A percentile compares a stretch with the other conserved stretches of the same genome.
These are phyloP conservation scores for Achaetomium macrosporum DNA, from an alignment of 2,329 filamentous ascomycete species.

Conservation along the genomic window DNA sequence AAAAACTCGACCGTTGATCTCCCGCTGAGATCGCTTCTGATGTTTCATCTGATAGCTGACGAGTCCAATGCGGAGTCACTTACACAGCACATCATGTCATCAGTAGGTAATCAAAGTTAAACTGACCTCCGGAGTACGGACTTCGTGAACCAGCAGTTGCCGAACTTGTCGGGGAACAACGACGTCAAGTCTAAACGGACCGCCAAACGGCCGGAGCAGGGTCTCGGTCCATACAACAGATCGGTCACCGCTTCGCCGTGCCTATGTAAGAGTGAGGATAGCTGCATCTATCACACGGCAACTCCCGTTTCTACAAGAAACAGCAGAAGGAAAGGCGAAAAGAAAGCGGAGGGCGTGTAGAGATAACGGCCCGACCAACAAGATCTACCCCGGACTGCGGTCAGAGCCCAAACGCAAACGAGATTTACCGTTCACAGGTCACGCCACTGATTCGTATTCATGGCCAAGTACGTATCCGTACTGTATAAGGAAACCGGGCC, in stretches of 20 bases:
- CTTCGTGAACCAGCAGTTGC: no score
- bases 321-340: no score
- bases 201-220: no score
- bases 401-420: constrained; percentile 4
- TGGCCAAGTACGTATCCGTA: neutral
- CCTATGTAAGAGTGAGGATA: no score
- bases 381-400: neutral
- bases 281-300: no score
- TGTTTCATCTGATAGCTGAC: constrained; percentile 9
- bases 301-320: no score
- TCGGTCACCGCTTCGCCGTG: no score
- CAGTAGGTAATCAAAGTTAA: neutral
- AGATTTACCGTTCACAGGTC: constrained; percentile 1
- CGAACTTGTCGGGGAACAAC: neutral
- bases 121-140: neutral
- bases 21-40: constrained; percentile 4
- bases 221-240: no score
- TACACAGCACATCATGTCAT: neutral
- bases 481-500: neutral
- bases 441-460: neutral
- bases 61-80: neutral
- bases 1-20: constrained; percentile 2
- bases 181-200: no score
- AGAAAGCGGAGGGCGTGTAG: no score
- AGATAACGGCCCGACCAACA: neutral